Evolutionary conservation across 2,329 filamentous ascomycete genomes (phyloP).

Genomic region (Fusarium foetens): DNA sequence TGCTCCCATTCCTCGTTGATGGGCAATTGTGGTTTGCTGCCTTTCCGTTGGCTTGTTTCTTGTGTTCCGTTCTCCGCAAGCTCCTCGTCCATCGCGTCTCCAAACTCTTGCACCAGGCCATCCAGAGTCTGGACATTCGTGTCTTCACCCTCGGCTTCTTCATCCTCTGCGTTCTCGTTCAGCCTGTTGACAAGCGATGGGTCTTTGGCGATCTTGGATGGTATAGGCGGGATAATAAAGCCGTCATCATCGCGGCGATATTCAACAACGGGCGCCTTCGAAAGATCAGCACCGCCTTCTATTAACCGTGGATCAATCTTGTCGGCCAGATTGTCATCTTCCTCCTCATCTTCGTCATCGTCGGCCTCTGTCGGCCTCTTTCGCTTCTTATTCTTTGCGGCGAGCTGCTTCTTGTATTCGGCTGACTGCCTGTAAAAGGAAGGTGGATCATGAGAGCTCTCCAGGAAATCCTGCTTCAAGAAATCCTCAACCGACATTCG

Average conservation of each 20-base stretch:
- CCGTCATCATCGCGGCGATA: constrained; percentile 72
- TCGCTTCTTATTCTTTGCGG: constrained; percentile 59
- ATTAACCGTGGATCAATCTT: constrained; percentile 31
- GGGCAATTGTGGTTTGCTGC: constrained; percentile 57
- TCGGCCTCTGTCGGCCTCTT: constrained; percentile 52
- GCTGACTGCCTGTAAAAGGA: constrained; percentile 77
- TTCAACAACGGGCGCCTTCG: constrained; percentile 49
- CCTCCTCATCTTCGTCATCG: constrained; percentile 29
- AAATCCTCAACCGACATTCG: constrained; percentile 90
- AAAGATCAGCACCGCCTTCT: constrained; percentile 50
- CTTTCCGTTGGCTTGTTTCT: constrained; percentile 38
- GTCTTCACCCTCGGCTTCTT: constrained; percentile 28
- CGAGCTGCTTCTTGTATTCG: constrained; percentile 65
- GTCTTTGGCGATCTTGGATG: constrained; percentile 52
- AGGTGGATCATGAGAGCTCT: constrained; percentile 82
- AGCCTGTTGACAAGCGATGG: constrained; percentile 41
- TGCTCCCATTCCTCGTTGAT: constrained; percentile 71
- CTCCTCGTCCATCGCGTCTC: constrained; percentile 52
- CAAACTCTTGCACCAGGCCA: constrained; percentile 57
- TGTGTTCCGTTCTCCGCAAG: constrained; percentile 22
- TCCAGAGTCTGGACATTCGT: constrained; percentile 50
- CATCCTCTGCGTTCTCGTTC: constrained; percentile 18
- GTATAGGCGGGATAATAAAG: constrained; percentile 70
- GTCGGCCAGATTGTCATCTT: constrained; percentile 12
- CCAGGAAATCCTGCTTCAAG: constrained; percentile 74